Evolutionary conservation across 352 stramenopile genomes (phyloP), one percentile per base, ranked within the genome.

Genomic region (Globisporangium lucens): DNA sequence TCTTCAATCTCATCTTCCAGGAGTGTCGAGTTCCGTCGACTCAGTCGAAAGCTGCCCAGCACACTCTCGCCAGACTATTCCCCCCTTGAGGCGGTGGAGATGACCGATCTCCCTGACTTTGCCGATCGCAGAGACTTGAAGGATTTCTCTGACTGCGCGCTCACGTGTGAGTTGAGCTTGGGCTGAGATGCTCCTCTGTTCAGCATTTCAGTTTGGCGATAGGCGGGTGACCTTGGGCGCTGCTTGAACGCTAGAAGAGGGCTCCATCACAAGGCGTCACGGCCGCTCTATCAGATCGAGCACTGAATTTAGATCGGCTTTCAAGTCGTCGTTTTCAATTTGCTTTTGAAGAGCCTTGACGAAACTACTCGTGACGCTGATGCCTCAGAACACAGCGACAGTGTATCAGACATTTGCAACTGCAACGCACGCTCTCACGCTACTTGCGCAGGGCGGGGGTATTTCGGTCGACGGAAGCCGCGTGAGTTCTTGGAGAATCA

Each of bases 1-100:
- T 68, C 63, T 7, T 66, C 59, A 38, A 77, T 65, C 27, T 72
- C 71, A 27, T 76, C 64, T 36, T 57, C 63, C 2, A 68, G 41
- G 17, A 68, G 41, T 9, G 53, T 49, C 63, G 63, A 61, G 8
- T 62, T 47, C 15, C 41, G 63, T 7, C 53, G 38, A 41, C 49
- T 63, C 3, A 68, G 55, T 3, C 53, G 63, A 15, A 68, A 68
- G 38, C 52, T 68, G 17, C 63, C 63, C 1, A 68, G 52, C 30
- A 68, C 63, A n/a, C 20, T 51, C 30, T 63, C 63, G n/a, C 35
- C 33, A 5, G 63, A 68, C 41, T 68, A n/a, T 2, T 41, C n/a
- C 15, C 55, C 55, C 20, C 17, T 43, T 15, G 63, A 68, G 3
- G 29, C 30, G 6, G 27, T 33, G 3, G 60, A 58, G 43, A 38